Evolutionary conservation across 768 basidiomycete genomes (phyloP).

Genomic region (Exsudoporus frostii): DNA sequence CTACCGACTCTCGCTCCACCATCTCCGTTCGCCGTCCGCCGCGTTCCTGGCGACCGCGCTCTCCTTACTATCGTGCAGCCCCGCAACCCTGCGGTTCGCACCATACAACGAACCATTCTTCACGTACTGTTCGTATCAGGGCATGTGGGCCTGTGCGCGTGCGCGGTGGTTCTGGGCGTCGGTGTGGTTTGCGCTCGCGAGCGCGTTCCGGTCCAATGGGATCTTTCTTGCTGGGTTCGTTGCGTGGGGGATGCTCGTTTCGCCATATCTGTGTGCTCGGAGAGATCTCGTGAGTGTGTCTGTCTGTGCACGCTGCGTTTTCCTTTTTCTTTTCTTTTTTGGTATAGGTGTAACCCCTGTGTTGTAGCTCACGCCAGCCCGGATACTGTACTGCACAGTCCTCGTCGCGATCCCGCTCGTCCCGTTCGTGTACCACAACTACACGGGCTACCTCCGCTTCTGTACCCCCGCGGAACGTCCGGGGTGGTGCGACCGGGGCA

Average conservation of each 20-base stretch:
- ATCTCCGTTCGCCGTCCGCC: slow-evolving; percentile 52
- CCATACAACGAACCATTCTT: slow-evolving; percentile 87
- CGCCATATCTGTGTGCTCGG: slow-evolving; percentile 43
- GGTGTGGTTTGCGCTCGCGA: slow-evolving; percentile 60
- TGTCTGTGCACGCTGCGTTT: not conserved
- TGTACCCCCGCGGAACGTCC: slow-evolving; percentile 42
- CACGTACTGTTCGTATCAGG: slow-evolving; percentile 70
- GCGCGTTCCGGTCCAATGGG: slow-evolving; percentile 74
- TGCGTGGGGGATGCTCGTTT: slow-evolving; percentile 64
- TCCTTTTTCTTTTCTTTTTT: not conserved
- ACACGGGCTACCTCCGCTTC: slow-evolving; percentile 60
- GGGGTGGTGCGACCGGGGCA: slow-evolving; percentile 59
- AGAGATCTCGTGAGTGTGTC: slow-evolving; percentile 29
- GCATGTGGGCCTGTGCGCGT: slow-evolving; percentile 32
- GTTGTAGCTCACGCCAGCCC: slow-evolving; percentile 34
- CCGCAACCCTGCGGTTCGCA: slow-evolving; percentile 64
- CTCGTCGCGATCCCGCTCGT: slow-evolving; percentile 47
- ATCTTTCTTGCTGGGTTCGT: slow-evolving; percentile 75
- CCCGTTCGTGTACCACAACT: slow-evolving; percentile 76
- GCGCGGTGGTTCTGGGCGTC: slow-evolving; percentile 54
- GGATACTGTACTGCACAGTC: slow-evolving; percentile 35
- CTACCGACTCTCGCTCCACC: slow-evolving; percentile 56
- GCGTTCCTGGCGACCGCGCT: slow-evolving; percentile 62
- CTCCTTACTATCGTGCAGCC: slow-evolving; percentile 79
- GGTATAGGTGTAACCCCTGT: not conserved